Conservation (phyloP, 225 moss, liverwort and hornwort genomes). For the Ulota crispa region DNA sequence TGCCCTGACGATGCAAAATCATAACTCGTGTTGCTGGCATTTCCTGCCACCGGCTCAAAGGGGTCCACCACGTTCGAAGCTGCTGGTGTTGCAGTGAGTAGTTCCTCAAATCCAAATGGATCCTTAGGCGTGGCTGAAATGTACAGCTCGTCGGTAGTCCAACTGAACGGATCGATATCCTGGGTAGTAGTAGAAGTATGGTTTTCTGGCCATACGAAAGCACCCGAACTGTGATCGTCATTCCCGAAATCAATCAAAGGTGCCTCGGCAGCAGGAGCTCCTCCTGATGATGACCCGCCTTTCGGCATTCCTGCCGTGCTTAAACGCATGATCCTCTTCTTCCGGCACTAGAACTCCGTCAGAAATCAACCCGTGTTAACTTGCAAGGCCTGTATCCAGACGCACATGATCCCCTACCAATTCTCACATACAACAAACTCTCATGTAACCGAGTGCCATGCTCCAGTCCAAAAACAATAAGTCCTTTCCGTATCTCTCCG, state of each 20-base stretch:
- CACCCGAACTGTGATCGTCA: constrained; percentile 34
- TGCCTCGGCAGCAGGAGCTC: constrained; percentile 20
- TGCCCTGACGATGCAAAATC: constrained; percentile 21
- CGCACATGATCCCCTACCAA: constrained; percentile 11
- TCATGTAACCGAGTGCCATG: background rate
- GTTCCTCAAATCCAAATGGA: constrained; percentile 39
- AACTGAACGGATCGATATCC: constrained; percentile 55
- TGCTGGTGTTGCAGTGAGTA: constrained; percentile 24
- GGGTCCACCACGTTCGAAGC: constrained; percentile 21
- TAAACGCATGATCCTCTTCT: constrained; percentile 30
- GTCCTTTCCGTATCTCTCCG: constrained; percentile 20
- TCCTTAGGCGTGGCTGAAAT: constrained; percentile 50
- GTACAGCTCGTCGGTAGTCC: constrained; percentile 49
- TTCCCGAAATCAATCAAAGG: constrained; percentile 60
- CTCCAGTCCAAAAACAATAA: background rate
- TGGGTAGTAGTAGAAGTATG: constrained; percentile 20
- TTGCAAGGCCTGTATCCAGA: constrained; percentile 11
- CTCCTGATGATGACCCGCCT: constrained; percentile 33
- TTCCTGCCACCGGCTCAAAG: constrained; percentile 25
- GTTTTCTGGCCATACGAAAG: background rate
- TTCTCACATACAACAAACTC: background rate
- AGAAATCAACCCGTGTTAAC: background rate
- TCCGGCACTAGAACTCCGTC: background rate
- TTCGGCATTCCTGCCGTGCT: constrained; percentile 33
- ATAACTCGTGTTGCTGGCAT: constrained; percentile 18